Base-by-base conservation (phyloP, 805 yeast species). In the Pichia cephalocereana region DNA sequence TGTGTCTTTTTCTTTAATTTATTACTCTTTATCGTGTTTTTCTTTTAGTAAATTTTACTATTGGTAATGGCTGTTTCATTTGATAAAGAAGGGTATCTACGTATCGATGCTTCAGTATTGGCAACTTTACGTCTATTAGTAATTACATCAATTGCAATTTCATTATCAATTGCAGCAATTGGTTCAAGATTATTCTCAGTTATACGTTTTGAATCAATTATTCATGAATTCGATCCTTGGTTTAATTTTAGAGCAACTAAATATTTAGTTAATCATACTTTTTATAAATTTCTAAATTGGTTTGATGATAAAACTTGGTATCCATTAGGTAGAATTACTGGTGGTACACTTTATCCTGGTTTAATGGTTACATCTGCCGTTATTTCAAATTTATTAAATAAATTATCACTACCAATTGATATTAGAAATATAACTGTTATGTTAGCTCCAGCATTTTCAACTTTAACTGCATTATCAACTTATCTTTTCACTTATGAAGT, bases 271-370 rank as follows among this genome's bases (percentile, higher is more conserved):
- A 71, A 78, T 41, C 80, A 88, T 61, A 83, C 93, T 8, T 91
- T 80, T 66, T 84, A 89, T 71, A 90, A 89, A 56, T 95, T 93
- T 62, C 75, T 95, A 61, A 93, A 93, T 66, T 93, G 99, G 99
- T 93, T 93, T 61, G 99, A 93, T 65, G 97, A 91, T 65, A 80
- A 96, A 63, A 91, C 99, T 18, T 93, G 99, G 99, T 93, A 93
- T 66, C 99, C 99, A 18, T 74, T 93, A 56, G 99, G 99, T 19
- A 79, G 99, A 70, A 99, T 93, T 61, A 93, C 99, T 12, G 99
- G 99, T 57, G 99, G 99, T 50, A 95, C 99, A 1, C 69, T 93
- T 53, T 93, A 95, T 62, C 99, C 99, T 4, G 99, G 99, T 8
- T 72, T 95, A 56, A 93, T 93, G 99, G 96, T 95, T 27, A 88